A percentile compares a stretch with the other conserved stretches of the same genome.
These are phyloP conservation scores for Phytophthora foliorum DNA, from an alignment of 352 stramenopile species.

Conservation along the genomic window DNA sequence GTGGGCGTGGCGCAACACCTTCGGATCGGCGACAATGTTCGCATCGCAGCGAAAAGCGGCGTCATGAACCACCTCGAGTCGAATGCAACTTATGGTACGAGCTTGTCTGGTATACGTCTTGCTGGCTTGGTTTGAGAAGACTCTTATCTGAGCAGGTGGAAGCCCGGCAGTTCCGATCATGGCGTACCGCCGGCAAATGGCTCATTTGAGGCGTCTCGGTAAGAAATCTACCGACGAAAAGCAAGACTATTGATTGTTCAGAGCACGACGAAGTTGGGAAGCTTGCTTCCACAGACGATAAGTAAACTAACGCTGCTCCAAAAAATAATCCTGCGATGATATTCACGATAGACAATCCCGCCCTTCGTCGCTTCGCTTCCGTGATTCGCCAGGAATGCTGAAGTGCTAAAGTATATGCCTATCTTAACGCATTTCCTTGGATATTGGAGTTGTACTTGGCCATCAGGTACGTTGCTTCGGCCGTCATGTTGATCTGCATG, in stretches of 20 bases:
- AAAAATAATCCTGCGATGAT: slow-evolving; percentile 17
- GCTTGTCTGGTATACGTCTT: not conserved
- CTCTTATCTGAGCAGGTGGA: slow-evolving; percentile 47
- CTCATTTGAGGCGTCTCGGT: slow-evolving; percentile 54
- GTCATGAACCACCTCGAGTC: slow-evolving; percentile 78
- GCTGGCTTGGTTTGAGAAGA: not conserved
- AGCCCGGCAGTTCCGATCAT: slow-evolving; percentile 82
- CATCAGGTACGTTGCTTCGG: slow-evolving; percentile 76
- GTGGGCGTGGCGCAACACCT: slow-evolving; percentile 88
- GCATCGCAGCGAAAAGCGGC: slow-evolving; percentile 88
- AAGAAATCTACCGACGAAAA: slow-evolving; percentile 44
- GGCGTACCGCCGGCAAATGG: slow-evolving; percentile 82
- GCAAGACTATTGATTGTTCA: not conserved
- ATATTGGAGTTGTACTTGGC: slow-evolving; percentile 77
- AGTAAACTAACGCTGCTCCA: slow-evolving; percentile 5
- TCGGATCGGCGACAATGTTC: slow-evolving; percentile 81
- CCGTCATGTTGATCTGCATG: slow-evolving; percentile 72
- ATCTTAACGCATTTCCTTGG: slow-evolving; percentile 36
- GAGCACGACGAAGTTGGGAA: not conserved
- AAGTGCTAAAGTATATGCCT: slow-evolving; percentile 3
- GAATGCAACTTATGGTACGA: slow-evolving; percentile 68
- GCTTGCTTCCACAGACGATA: not conserved
- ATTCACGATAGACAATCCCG: not conserved
- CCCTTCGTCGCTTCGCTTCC: not conserved
- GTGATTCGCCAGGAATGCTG: not conserved